Base-by-base conservation (phyloP, 805 yeast genomes). In the Jamesozyma jinghongensis region DNA sequence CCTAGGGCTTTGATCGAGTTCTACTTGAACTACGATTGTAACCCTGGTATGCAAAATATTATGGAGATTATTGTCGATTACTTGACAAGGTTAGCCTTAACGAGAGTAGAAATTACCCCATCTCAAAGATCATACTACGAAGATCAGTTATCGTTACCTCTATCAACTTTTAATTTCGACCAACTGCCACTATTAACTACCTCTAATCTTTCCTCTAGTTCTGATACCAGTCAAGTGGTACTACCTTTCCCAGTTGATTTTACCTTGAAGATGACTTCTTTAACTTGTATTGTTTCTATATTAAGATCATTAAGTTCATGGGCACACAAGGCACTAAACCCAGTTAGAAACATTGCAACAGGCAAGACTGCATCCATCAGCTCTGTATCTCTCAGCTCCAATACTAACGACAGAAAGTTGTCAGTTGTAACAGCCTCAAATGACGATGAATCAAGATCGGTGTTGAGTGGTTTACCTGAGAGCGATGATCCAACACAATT, bases 1-100 rank as follows among this genome's bases (percentile, higher is more conserved):
- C 94, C 97, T 34, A 73, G 94, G 46, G 81, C 94, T 16, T 67
- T 94, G 46, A 85, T 94, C 43, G 99, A 92, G 64, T 77, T 92
- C 44, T 92, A 90, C 57, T 71, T 92, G 54, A 92, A 92, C 62
- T 94, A 92, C 61, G 99, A 92, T 62, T 92, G 99, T 68, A 95
- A 87, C 58, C 64, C 74, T 2, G 68, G 72, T 16, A 74, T 80
- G 71, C 83, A 92, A 30, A 92, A 92, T 59, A 70, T 88, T 37
- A 85, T 88, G 62, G 98, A 92, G 62, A 70, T 77, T 38, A 69
- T 87, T 33, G 76, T 87, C 40, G 88, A 86, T 49, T 80, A 82
- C 50, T 69, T 92, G 48, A 82, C 54, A 44, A 80, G 68, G 58
- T 70, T 71, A 44, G 80, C 96, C 0, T 65, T 85, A 29, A 70